Evolutionary conservation across 305 asterid genomes (phyloP), one percentile per base, ranked within the genome.

Genomic region (Solanum hybrid): DNA sequence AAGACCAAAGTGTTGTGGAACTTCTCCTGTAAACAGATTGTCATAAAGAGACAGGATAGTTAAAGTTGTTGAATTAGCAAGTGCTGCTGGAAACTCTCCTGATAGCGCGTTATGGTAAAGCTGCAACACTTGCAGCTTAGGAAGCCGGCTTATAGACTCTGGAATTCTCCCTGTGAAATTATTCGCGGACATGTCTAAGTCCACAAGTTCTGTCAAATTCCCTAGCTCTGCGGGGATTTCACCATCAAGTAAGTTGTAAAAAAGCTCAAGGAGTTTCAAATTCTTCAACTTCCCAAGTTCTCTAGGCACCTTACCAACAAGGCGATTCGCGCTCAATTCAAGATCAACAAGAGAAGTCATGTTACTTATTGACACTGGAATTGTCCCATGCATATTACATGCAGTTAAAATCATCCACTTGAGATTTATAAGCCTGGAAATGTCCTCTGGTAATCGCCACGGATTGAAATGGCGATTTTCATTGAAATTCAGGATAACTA

Each of bases 171-270:
- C 96, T 4, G 80, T 93, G 8, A 97, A 89, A 35, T 89, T 92
- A 92, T 97, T 97, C 16, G 95, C 97, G 0, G 99, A 97, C 93
- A 96, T 91, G 92, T 97, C 99, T 20, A 96, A 51, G 86, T 95
- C 97, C 1, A 34, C 20, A 35, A 97, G 93, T 37, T 71, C 57
- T 1, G 98, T 95, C 88, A 96, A 37, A 87, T 97, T 97, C 10
- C 99, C 99, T 7, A 96, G 90, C 92, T 95, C 99, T 86, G 85
- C 91, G 0, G 99, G 99, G 6, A 97, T 95, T 86, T 94, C 96
- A 1, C 99, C 99, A 7, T 93, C 95, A 4, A 97, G 95, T 86
- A 78, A 81, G 87, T 97, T 97, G 89, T 97, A 97, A 33, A 96
- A 97, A 31, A 97, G 98, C 95, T 97, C 99, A 64, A 97, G 96